These are phyloP conservation scores for Beauveria bassiana DNA, from an alignment of 2,329 filamentous ascomycete genomes.

Conservation along the genomic window DNA sequence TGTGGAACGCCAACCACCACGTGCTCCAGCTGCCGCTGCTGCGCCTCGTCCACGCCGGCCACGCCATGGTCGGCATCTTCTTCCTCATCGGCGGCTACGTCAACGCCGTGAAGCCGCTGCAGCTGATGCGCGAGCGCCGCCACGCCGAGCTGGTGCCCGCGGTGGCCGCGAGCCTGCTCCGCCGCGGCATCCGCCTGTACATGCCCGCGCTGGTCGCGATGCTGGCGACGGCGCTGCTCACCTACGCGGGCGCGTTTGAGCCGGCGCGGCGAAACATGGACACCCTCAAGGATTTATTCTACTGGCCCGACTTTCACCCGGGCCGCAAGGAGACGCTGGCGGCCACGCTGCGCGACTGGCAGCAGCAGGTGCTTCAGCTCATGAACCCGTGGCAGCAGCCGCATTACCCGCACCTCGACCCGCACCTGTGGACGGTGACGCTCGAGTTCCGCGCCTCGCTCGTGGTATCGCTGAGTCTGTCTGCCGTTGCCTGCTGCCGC, in stretches of 20 bases:
- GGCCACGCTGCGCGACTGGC: not conserved
- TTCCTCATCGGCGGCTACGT: slow-evolving; percentile 13
- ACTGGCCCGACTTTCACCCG: slow-evolving; percentile 6
- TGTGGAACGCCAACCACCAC: not conserved
- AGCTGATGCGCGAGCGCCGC: not conserved
- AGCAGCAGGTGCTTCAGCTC: not conserved
- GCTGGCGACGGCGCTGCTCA: not conserved
- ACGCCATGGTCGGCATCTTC: slow-evolving; percentile 13
- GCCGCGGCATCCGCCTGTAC: not conserved
- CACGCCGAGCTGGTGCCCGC: not conserved
- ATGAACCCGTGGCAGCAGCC: not conserved
- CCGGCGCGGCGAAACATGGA: not conserved
- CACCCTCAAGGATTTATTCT: not conserved
- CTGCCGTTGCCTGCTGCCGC: not conserved
- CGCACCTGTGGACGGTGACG: slow-evolving; percentile 10
- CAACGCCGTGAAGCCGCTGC: slow-evolving; percentile 3
- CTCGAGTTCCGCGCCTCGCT: slow-evolving; percentile 10
- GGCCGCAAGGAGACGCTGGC: not conserved
- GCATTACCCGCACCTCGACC: slow-evolving; percentile 3
- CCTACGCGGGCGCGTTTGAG: slow-evolving; percentile 1
- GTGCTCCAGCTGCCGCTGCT: slow-evolving; percentile 11
- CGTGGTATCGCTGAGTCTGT: not conserved
- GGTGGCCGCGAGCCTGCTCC: not conserved
- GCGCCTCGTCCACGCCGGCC: slow-evolving; percentile 8
- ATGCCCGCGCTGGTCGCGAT: not conserved